These are phyloP conservation scores for Populus nigra DNA, from an alignment of 345 rosid species.

Conservation along the genomic window DNA sequence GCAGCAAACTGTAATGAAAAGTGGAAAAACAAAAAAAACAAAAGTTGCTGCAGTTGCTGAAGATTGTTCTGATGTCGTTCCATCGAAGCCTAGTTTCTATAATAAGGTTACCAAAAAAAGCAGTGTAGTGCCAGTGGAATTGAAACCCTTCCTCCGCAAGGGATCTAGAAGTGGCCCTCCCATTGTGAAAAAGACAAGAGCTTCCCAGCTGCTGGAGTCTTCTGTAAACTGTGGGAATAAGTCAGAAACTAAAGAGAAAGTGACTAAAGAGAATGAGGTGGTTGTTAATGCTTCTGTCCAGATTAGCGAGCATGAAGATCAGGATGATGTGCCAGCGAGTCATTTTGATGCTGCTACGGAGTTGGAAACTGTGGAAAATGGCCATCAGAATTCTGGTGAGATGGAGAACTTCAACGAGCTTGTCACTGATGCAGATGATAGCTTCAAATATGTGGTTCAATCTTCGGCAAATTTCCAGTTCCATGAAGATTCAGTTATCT, in stretches of 20 bases:
- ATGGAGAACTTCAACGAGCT: conserved; percentile 26
- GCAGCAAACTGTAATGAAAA: conserved; percentile 30
- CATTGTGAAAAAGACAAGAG: conserved; percentile 27
- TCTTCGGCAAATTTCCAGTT: conserved; percentile 14
- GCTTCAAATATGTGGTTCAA: conserved; percentile 21
- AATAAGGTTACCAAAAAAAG: conserved; percentile 56
- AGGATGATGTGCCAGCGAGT: conserved; percentile 20
- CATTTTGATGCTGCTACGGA: conserved; percentile 21
- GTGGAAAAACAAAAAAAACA: conserved; percentile 34
- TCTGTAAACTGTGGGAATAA: conserved; percentile 24
- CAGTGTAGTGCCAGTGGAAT: conserved; percentile 56
- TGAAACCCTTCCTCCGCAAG: conserved; percentile 52
- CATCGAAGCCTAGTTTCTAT: conserved; percentile 46
- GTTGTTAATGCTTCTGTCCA: conserved; percentile 24
- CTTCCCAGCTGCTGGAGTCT: conserved; percentile 29
- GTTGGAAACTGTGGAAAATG: conserved; percentile 26
- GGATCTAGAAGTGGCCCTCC: conserved; percentile 38
- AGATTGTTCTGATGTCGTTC: conserved; percentile 32
- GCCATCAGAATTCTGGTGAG: conserved; percentile 24
- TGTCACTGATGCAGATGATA: conserved; percentile 21
- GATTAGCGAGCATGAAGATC: conserved; percentile 28
- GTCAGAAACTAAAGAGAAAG: conserved; percentile 28
- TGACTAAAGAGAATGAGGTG: conserved; percentile 21
- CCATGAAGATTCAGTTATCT: conserved; percentile 49
- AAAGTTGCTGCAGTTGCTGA: conserved; percentile 30